phyloP scores from a whole-genome alignment of 345 rosid genomes.

The Corymbia maculata region DNA sequence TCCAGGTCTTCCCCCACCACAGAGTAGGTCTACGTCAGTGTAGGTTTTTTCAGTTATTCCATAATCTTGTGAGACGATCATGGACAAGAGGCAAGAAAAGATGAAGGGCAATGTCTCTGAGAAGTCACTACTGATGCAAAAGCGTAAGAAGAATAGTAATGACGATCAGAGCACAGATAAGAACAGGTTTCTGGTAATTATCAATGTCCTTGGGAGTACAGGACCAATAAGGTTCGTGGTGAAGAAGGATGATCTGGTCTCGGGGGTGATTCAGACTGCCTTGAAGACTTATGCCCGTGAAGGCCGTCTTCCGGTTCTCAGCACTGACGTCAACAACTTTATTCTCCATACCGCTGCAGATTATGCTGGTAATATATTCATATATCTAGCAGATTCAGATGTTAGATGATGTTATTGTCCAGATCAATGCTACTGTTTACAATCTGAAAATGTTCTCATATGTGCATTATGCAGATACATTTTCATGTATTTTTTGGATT shows the following conservation, averaged over 20 bases:
- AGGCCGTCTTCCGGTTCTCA: slow-evolving; percentile 74
- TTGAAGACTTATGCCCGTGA: slow-evolving; percentile 66
- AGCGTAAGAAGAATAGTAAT: background rate
- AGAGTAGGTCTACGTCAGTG: background rate
- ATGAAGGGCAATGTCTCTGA: slow-evolving; percentile 1
- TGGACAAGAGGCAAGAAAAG: background rate
- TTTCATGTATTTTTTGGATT: background rate
- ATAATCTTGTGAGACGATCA: background rate
- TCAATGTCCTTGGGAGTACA: slow-evolving; percentile 70
- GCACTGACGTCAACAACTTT: slow-evolving; percentile 39
- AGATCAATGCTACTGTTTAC: background rate
- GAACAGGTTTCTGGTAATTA: slow-evolving; percentile 35
- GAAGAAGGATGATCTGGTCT: slow-evolving; percentile 41
- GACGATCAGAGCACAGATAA: slow-evolving; percentile 19
- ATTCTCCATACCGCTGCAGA: slow-evolving; percentile 31
- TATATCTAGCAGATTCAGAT: background rate
- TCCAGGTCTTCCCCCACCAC: background rate
- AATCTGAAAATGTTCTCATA: background rate
- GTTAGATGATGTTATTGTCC: background rate
- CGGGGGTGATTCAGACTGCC: slow-evolving; percentile 45
- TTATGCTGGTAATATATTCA: slow-evolving; percentile 20
- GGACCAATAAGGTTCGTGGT: slow-evolving; percentile 72
- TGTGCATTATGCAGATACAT: background rate
- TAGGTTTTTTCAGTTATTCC: background rate
- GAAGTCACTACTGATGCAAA: slow-evolving; percentile 12